A percentile compares a stretch with the other conserved stretches of the same genome.
Conservation (phyloP, 495 filamentous ascomycete species). For the Saxophila tyrrhenica region DNA sequence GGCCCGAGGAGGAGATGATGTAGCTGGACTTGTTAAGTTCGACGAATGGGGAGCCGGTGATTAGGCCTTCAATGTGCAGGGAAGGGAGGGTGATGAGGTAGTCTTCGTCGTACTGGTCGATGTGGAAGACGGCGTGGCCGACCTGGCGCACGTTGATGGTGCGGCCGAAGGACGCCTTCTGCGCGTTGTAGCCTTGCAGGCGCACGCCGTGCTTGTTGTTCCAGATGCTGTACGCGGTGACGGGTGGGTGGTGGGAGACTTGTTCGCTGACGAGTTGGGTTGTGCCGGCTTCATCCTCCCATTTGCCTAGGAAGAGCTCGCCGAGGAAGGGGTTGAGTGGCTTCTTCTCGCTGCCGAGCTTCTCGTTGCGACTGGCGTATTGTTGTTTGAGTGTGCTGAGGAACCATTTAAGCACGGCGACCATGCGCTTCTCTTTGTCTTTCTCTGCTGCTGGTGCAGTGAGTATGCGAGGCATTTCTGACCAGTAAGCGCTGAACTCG, state of each 20-base stretch:
- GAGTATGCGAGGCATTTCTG: slow-evolving; percentile 81
- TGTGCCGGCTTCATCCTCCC: slow-evolving; percentile 65
- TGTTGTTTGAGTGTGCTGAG: slow-evolving; percentile 90
- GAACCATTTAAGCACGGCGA: slow-evolving; percentile 94
- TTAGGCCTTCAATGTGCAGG: slow-evolving; percentile 87
- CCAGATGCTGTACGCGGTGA: slow-evolving; percentile 84
- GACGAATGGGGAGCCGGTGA: slow-evolving; percentile 82
- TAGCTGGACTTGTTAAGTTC: slow-evolving; percentile 74
- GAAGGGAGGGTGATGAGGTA: slow-evolving; percentile 87
- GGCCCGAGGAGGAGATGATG: slow-evolving; percentile 78
- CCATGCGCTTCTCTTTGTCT: slow-evolving; percentile 70
- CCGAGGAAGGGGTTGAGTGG: slow-evolving; percentile 67
- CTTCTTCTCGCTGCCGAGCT: slow-evolving; percentile 78
- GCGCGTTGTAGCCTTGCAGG: slow-evolving; percentile 94
- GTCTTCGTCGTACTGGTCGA: slow-evolving; percentile 58
- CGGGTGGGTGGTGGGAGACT: slow-evolving; percentile 93
- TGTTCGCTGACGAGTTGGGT: slow-evolving; percentile 58
- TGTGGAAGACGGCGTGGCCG: slow-evolving; percentile 76
- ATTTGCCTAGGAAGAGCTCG: slow-evolving; percentile 81
- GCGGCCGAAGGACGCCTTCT: slow-evolving; percentile 85
- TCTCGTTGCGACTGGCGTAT: slow-evolving; percentile 82
- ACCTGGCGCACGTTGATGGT: slow-evolving; percentile 95
- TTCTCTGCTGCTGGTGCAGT: slow-evolving; percentile 71
- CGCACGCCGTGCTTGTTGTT: slow-evolving; percentile 74
- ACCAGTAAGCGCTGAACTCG: slow-evolving; percentile 96